A percentile compares a stretch with the other conserved stretches of the same genome.
These are phyloP conservation scores for Zasmidium angulare DNA, from an alignment of 2,329 filamentous ascomycete species.

Conservation along the genomic window DNA sequence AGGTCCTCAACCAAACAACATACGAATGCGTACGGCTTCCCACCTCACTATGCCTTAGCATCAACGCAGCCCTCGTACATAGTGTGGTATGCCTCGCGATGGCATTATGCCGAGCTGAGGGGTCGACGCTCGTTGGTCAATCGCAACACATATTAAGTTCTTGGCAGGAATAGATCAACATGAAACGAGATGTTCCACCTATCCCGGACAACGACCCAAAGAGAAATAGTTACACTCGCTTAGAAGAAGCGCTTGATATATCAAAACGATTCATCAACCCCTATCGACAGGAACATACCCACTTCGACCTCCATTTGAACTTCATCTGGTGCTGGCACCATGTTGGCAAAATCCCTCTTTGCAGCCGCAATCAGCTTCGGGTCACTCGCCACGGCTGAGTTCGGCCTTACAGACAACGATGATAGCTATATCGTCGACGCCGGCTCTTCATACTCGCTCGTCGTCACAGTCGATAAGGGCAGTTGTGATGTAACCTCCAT, in stretches of 20 bases:
- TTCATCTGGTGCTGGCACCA: neutral
- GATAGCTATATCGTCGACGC: constrained; percentile 15
- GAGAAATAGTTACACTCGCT: neutral
- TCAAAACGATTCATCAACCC: no score
- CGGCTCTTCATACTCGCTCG: constrained; percentile 7
- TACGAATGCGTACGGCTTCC: no score
- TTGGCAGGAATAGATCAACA: neutral
- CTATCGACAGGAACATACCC: no score
- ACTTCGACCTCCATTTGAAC: neutral
- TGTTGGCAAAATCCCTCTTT: neutral
- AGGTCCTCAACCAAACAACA: no score
- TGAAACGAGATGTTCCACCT: constrained; percentile 1
- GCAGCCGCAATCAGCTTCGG: constrained; percentile 4
- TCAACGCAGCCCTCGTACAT: no score
- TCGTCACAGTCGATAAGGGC: constrained; percentile 14
- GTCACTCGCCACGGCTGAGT: constrained; percentile 6
- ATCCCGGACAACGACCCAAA: neutral
- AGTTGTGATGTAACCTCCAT: constrained; percentile 17
- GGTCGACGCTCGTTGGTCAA: no score
- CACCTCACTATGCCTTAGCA: no score
- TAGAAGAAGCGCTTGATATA: neutral
- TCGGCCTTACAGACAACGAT: constrained; percentile 13
- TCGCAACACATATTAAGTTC: neutral
- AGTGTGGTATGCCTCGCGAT: no score
- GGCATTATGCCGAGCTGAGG: no score